These are phyloP conservation scores for Hortaea sp. DNA, from an alignment of 2,329 filamentous ascomycete genomes.

Conservation along the genomic window DNA sequence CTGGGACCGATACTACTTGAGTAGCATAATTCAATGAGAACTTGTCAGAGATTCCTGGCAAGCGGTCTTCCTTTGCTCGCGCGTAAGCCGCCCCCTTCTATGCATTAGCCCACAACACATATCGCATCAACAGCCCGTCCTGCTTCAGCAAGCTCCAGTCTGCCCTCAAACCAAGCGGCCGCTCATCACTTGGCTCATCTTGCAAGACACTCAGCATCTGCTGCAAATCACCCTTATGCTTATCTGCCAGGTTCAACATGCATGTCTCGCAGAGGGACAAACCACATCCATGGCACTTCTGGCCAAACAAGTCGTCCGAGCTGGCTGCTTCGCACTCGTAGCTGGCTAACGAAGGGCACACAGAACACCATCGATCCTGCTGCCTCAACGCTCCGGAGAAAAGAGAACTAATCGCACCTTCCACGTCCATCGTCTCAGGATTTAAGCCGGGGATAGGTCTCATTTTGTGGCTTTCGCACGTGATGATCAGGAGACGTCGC, in stretches of 20 bases:
- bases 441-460: slow-evolving; percentile 13
- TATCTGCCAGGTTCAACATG: slow-evolving; percentile 9
- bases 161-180: slow-evolving; percentile 21
- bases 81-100: no score
- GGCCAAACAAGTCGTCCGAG: slow-evolving; percentile 1
- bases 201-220: slow-evolving; percentile 12
- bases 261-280: slow-evolving; percentile 24
- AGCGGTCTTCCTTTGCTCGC: no score
- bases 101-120: slow-evolving; percentile 4
- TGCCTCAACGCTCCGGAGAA: slow-evolving; percentile 5
- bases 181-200: slow-evolving; percentile 7
- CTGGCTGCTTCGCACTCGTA: slow-evolving; percentile 23
- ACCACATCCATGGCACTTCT: slow-evolving; percentile 18
- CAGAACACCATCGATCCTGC: slow-evolving; percentile 28
- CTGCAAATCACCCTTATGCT: slow-evolving; percentile 15
- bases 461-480: slow-evolving; percentile 26
- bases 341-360: slow-evolving; percentile 32
- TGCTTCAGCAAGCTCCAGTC: slow-evolving; percentile 25
- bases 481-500: slow-evolving; percentile 24
- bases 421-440: slow-evolving; percentile 12
- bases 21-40: no score
- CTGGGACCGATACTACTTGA: no score
- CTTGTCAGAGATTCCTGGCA: no score
- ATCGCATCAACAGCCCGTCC: slow-evolving; percentile 21
- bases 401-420: slow-evolving; percentile 16